Evolutionary conservation across 805 yeast genomes (phyloP), one percentile per base, ranked within the genome.

Genomic region (Saturnispora hagleri): DNA sequence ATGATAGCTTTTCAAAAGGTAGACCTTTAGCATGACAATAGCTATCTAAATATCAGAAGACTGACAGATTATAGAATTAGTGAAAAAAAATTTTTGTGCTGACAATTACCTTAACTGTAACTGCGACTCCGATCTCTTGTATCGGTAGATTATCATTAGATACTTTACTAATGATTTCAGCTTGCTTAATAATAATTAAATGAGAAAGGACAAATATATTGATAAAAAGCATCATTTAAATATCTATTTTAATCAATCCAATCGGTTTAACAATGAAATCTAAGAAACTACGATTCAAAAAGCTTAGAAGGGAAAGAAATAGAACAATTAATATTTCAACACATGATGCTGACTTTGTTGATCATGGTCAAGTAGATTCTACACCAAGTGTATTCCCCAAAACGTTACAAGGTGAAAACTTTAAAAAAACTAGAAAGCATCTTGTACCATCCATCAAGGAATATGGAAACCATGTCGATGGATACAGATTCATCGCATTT

Each of bases 401-500:
- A 24, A 5, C 9, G 28, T 26, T 26, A 7, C 28, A 26, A 26
- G 9, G 10, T 2, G 26, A 24, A 4, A 13, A 35, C 15, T 4
- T 18, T 27, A 8, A 45, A n/a, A 12, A 10, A 15, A 22, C 10
- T 4, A 41, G 24, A 24, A 41, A 13, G 31, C 15, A 24, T 24
- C 3, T 24, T 18, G 20, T 24, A 33, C 44, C 46, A 9, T 12
- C 41, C 24, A n/a, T 49, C 6, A 22, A 35, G 41, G 73, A 69
- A 44, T 69, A 62, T 52, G 78, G 77, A 1, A 67, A 68, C 1
- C 52, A 58, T 3, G 65, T 70, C 15, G 66, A 72, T 47, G 80
- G 79, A 1, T 76, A 69, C 56, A 64, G 66, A 46, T 75, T 75
- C 59, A 67, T 76, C 4, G 66, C 71, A 36, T 67, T 69, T 1